phyloP scores from a whole-genome alignment of 1,284 basidiomycete genomes.

The Ustilago loliicola region DNA sequence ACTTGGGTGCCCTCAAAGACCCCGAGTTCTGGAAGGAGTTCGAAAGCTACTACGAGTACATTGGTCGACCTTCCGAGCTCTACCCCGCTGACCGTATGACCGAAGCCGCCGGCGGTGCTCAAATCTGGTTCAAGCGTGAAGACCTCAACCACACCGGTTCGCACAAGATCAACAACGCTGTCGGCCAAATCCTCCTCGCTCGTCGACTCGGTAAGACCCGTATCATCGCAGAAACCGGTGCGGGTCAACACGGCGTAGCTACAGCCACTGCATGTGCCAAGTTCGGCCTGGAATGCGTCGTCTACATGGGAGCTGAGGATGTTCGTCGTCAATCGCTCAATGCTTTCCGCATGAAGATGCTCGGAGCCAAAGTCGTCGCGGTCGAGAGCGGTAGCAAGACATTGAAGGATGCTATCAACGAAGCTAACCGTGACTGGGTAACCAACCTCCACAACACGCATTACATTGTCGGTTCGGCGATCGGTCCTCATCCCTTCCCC shows the following conservation, averaged over 20 bases:
- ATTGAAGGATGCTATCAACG: slow-evolving; percentile 84
- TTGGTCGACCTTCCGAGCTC: slow-evolving; percentile 80
- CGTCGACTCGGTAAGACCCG: slow-evolving; percentile 91
- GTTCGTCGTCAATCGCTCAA: slow-evolving; percentile 94
- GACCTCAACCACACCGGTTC: slow-evolving; percentile 77
- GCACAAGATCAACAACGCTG: slow-evolving; percentile 71
- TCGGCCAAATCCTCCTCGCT: slow-evolving; percentile 82
- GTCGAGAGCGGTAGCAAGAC: slow-evolving; percentile 95
- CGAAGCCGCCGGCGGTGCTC: slow-evolving; percentile 84
- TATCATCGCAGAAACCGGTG: slow-evolving; percentile 98
- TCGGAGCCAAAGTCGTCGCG: slow-evolving; percentile 86
- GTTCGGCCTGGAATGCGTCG: slow-evolving; percentile 93
- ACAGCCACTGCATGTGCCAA: slow-evolving; percentile 98
- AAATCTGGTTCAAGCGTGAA: slow-evolving; percentile 98
- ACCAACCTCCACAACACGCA: slow-evolving; percentile 88
- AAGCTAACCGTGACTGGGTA: slow-evolving; percentile 84
- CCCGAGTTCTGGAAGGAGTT: slow-evolving; percentile 95
- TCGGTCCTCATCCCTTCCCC: slow-evolving; percentile 98
- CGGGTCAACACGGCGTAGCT: slow-evolving; percentile 98
- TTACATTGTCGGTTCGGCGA: slow-evolving; percentile 96
- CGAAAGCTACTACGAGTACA: slow-evolving; percentile 88
- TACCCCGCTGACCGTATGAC: slow-evolving; percentile 83
- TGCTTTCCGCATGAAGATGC: slow-evolving; percentile 97
- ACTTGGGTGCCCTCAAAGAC: slow-evolving; percentile 86
- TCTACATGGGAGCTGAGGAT: slow-evolving; percentile 99